Conservation (phyloP, 2,329 filamentous ascomycete genomes). For the Colletotrichum spinosum region DNA sequence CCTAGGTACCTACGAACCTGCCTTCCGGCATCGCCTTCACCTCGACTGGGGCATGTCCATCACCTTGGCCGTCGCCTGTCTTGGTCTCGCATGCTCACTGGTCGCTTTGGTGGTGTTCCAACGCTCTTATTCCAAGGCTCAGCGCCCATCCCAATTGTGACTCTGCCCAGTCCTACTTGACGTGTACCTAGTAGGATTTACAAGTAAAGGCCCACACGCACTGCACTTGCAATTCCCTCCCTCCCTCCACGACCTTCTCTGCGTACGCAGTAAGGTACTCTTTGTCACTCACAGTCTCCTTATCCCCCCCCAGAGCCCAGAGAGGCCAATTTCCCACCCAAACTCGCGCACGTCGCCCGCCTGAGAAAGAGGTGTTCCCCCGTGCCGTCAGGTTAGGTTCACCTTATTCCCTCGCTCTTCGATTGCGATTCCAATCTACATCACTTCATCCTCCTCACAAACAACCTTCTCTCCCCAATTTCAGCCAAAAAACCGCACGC, state of each 20-base stretch:
- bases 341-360: conserved; percentile 31
- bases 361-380: conserved; percentile 27
- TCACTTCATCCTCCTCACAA: conserved; percentile 38
- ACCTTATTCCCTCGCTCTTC: conserved; percentile 35
- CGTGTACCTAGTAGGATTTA: conserved; percentile 5
- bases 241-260: background rate
- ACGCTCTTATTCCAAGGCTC: no score
- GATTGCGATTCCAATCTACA: conserved; percentile 32
- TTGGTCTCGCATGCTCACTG: no score
- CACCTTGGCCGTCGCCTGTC: no score
- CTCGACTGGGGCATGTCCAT: no score
- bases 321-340: conserved; percentile 38
- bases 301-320: background rate
- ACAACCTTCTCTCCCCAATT: conserved; percentile 34
- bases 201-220: conserved; percentile 22
- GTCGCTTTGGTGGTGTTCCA: no score
- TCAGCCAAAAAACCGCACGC: conserved; percentile 37
- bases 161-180: conserved; percentile 7
- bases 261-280: no score
- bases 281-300: no score
- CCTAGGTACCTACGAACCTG: no score
- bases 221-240: conserved; percentile 35
- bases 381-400: conserved; percentile 7
- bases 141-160: no score
- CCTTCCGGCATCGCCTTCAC: no score